These are phyloP conservation scores for Naganishia albida DNA, from an alignment of 1,284 basidiomycete species.

Conservation along the genomic window DNA sequence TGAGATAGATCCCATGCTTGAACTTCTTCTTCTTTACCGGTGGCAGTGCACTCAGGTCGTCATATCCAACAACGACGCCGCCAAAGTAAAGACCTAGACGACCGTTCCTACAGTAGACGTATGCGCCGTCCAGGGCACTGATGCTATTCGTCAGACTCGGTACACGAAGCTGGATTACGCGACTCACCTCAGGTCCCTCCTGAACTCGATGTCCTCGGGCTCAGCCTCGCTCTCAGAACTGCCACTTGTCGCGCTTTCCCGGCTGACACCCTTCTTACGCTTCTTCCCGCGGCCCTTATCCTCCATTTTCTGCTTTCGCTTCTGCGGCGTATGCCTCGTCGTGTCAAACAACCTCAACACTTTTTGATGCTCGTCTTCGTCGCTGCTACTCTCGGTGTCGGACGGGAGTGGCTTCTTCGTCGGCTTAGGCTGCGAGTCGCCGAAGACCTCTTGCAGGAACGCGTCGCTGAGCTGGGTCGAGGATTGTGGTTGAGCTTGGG, in stretches of 20 bases:
- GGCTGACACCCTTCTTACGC: slow-evolving; percentile 2
- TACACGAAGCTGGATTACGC: background rate
- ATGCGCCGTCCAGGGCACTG: slow-evolving; percentile 14
- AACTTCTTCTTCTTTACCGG: slow-evolving; percentile 30
- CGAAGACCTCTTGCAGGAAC: slow-evolving; percentile 7
- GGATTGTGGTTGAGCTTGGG: background rate
- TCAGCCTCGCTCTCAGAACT: slow-evolving; percentile 5
- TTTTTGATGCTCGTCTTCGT: slow-evolving; percentile 18
- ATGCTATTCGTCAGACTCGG: background rate
- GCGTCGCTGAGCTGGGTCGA: slow-evolving; percentile 10
- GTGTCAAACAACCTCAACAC: slow-evolving; percentile 15
- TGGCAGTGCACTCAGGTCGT: slow-evolving; percentile 3
- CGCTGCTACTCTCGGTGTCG: slow-evolving; percentile 20
- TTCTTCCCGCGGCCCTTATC: background rate
- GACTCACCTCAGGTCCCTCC: slow-evolving; percentile 16
- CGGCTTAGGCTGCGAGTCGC: slow-evolving; percentile 12
- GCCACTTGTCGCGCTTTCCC: background rate
- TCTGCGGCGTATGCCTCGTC: slow-evolving; percentile 13
- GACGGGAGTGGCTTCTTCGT: slow-evolving; percentile 1
- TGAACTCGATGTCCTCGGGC: background rate
- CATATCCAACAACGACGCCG: slow-evolving; percentile 2
- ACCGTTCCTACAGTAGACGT: slow-evolving; percentile 26
- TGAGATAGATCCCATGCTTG: slow-evolving; percentile 34
- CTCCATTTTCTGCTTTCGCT: slow-evolving; percentile 10
- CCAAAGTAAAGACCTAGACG: slow-evolving; percentile 8